Evolutionary conservation across 768 basidiomycete species (phyloP).

Genomic region (Phlebiopsis gigantea): DNA sequence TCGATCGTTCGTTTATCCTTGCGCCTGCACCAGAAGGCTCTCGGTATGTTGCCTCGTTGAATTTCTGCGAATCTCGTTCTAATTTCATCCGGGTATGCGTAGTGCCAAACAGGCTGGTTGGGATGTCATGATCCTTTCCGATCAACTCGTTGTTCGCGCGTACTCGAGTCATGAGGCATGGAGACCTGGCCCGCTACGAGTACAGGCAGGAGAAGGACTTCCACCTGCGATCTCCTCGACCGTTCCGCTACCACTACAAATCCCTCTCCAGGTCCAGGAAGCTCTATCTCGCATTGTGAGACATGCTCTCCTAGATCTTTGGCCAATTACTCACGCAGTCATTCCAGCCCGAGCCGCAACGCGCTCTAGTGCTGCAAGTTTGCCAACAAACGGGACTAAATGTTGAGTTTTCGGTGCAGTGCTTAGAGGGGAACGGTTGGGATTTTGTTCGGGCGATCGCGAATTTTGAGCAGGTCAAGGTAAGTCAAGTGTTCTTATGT

Average conservation of each 20-base stretch:
- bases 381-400: conserved; percentile 75
- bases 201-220: conserved; percentile 47
- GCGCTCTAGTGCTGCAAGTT: conserved; percentile 63
- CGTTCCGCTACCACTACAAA: conserved; percentile 28
- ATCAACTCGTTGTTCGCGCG: conserved; percentile 77
- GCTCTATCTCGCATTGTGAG: conserved; percentile 52
- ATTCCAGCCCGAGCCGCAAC: conserved; percentile 62
- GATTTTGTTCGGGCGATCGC: conserved; percentile 70
- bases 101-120: conserved; percentile 82
- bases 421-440: conserved; percentile 83
- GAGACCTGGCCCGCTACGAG: conserved; percentile 66
- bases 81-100: conserved; percentile 25
- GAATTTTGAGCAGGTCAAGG: conserved; percentile 89
- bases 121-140: conserved; percentile 87
- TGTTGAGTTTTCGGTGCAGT: conserved; percentile 75
- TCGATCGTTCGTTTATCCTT: conserved; percentile 89
- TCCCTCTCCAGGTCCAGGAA: conserved; percentile 37
- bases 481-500: conserved; percentile 29
- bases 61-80: conserved; percentile 7
- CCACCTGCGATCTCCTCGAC: conserved; percentile 15
- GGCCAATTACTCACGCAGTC: conserved; percentile 15
- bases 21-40: conserved; percentile 78
- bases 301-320: conserved; percentile 2
- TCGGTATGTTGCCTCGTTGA: conserved; percentile 48
- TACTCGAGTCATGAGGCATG: conserved; percentile 83